Evolutionary conservation across 2,329 filamentous ascomycete genomes (phyloP), one percentile per base, ranked within the genome.

Genomic region (Aspergillus viridinutans): DNA sequence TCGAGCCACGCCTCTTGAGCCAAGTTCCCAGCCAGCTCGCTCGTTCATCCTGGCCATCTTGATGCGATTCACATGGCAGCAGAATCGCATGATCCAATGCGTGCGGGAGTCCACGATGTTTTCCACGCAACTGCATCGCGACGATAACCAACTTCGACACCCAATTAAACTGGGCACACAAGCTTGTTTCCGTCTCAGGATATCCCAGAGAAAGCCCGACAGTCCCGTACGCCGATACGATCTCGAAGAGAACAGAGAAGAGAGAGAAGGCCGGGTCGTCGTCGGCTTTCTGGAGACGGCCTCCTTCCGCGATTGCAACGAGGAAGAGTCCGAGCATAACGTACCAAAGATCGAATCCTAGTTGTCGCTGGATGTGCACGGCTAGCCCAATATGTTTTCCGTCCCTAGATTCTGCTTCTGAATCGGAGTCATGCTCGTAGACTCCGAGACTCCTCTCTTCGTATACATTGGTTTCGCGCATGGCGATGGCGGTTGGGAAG

Each of bases 291-390:
- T 88, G 81, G 7, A 97, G 79, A 14, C 85, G 84, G 3, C 67
- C 56, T 2, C 91, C 92, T 75, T 97, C 93, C 25, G 88, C 85
- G 64, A 97, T 94, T 58, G 88, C 83, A 66, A 97, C 88, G 69
- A 97, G 84, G 76, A 97, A 97, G 66, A 94, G 86, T 1, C 92
- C 93, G 20, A 97, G 74, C 71, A 95, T 96, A 58, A 97, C 88
- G 69, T 90, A 97, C 93, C 93, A 97, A 73, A 97, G 75, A 74
- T 97, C 93, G 78, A 97, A 97, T 29, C 91, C 95, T 26, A 97
- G 83, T 73, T 97, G 93, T 47, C 89, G 86, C 49, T 93, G 89
- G 69, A 97, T 81, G 83, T 97, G 93, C 32, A 89, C 87, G 2
- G 90, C 89, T 45, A 97, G 96, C 52, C 87, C 91, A 49, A 83